Evolutionary conservation across 2,329 filamentous ascomycete genomes (phyloP), one percentile per base, ranked within the genome.

Genomic region (Aspergillus sp.): DNA sequence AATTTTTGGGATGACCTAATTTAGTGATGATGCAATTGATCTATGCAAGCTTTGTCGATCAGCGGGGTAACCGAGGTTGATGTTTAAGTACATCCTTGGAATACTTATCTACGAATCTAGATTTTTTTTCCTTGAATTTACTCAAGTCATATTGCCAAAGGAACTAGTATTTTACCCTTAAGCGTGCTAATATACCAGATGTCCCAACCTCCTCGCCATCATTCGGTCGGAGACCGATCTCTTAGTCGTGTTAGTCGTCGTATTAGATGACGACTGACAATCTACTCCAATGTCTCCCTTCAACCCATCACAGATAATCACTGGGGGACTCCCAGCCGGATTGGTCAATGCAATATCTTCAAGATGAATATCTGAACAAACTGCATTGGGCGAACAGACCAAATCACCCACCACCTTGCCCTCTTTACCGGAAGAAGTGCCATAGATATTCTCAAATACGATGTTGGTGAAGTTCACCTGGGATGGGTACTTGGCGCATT

Each of bases 401-500:
- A 83, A 58, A 37, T 73, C 70, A 0, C 74, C 79, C 2, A 82
- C 75, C 2, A 74, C 73, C 13, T 70, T 70, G 1, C 77, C 77
- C 39, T 79, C 70, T 50, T 75, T 74, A 0, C 79, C 79, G 11
- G 75, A 79, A 2, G 74, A 78, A 13, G 73, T 74, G 1, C 79
- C 80, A 0, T 71, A 70, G 47, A 83, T 74, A 53, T 82, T 82
- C 53, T 80, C 68, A 47, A 83, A 83, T 0, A 65, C 66, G 29
- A 83, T 72, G 54, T 82, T 75, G 27, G 75, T 78, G 44, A 83
- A 74, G 52, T 82, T 76, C 51, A 82, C 78, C 6, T 69, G 66
- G 0, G 76, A 79, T 0, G 79, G 79, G 49, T 78, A 76, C 10
- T 68, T 46, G 2, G 73, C 70, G 52, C 79, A 83, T 2, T 71